A percentile compares a stretch with the other conserved stretches of the same genome.
Evolutionary conservation across 768 basidiomycete species (phyloP).

Genomic region (Coprinopsis marcescibilis): DNA sequence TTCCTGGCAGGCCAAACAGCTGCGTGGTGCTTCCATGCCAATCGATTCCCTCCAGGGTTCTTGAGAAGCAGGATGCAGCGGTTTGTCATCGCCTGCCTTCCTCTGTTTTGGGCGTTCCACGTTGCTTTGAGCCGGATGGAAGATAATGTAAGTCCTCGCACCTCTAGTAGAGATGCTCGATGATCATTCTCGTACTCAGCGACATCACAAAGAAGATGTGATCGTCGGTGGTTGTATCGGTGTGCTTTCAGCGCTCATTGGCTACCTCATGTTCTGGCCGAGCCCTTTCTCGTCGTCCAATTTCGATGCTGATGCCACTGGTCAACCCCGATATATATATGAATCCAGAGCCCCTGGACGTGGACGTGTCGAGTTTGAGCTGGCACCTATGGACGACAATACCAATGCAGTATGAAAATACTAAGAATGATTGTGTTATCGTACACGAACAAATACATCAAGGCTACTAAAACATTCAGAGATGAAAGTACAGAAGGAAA

Average conservation of each 20-base stretch:
- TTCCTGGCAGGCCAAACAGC: slow-evolving; percentile 63
- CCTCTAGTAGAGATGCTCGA: slow-evolving; percentile 1
- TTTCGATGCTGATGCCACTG: slow-evolving; percentile 25
- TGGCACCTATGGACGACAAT: slow-evolving; percentile 38
- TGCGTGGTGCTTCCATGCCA: slow-evolving; percentile 45
- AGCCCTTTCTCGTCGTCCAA: slow-evolving; percentile 45
- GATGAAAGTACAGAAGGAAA: neutral
- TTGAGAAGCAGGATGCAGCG: slow-evolving; percentile 41
- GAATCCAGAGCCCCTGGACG: slow-evolving; percentile 11
- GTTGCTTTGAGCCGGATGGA: slow-evolving; percentile 59
- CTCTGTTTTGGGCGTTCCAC: slow-evolving; percentile 52
- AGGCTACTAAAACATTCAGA: slow-evolving; percentile 10
- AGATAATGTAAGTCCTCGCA: slow-evolving; percentile 50
- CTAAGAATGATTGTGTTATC: too few species aligned
- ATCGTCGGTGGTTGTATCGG: slow-evolving; percentile 60
- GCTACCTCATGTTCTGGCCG: slow-evolving; percentile 62
- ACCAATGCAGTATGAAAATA: slow-evolving; percentile 31
- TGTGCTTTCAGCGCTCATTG: slow-evolving; percentile 38
- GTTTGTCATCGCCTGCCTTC: slow-evolving; percentile 43
- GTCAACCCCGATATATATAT: slow-evolving; percentile 41
- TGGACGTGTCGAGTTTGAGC: slow-evolving; percentile 38
- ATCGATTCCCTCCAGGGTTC: slow-evolving; percentile 26
- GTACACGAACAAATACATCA: neutral
- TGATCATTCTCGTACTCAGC: slow-evolving; percentile 27
- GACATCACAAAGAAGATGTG: slow-evolving; percentile 67